A percentile compares a stretch with the other conserved stretches of the same genome.
phyloP scores from a whole-genome alignment of 2,329 filamentous ascomycete species.

The Dothiorella sarmentorum region DNA sequence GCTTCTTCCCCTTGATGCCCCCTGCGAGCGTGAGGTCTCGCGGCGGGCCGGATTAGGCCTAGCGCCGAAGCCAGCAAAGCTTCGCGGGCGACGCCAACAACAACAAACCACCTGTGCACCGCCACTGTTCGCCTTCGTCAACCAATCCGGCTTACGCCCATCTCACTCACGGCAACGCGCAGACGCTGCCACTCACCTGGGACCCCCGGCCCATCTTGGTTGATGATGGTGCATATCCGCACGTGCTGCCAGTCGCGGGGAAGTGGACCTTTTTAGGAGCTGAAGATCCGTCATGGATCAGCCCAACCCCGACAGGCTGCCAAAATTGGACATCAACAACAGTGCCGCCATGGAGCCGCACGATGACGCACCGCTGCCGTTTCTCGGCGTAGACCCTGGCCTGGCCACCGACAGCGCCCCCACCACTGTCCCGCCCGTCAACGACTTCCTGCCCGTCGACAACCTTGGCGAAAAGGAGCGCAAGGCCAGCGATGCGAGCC shows the following conservation, averaged over 20 bases:
- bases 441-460: slow-evolving; percentile 13
- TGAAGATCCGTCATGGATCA: slow-evolving; percentile 11
- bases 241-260: slow-evolving; percentile 2
- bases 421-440: slow-evolving; percentile 5
- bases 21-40: background rate
- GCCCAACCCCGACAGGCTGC: slow-evolving; percentile 1
- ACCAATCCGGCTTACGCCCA: background rate
- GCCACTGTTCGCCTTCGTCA: too few species aligned
- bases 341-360: slow-evolving; percentile 2
- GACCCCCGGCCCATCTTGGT: background rate
- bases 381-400: slow-evolving; percentile 6
- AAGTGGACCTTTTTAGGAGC: background rate
- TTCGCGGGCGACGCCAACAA: background rate
- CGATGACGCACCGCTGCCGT: slow-evolving; percentile 7
- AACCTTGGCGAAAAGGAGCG: background rate
- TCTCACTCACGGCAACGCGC: background rate
- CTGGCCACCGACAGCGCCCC: slow-evolving; percentile 6
- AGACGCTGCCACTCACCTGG: background rate
- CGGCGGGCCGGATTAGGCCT: background rate
- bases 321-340: background rate
- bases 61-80: background rate
- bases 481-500: background rate
- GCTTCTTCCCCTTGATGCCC: background rate
- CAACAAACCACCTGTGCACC: background rate
- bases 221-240: background rate